phyloP scores from a whole-genome alignment of 495 filamentous ascomycete species.

The Annulohypoxylon maeteangense region DNA sequence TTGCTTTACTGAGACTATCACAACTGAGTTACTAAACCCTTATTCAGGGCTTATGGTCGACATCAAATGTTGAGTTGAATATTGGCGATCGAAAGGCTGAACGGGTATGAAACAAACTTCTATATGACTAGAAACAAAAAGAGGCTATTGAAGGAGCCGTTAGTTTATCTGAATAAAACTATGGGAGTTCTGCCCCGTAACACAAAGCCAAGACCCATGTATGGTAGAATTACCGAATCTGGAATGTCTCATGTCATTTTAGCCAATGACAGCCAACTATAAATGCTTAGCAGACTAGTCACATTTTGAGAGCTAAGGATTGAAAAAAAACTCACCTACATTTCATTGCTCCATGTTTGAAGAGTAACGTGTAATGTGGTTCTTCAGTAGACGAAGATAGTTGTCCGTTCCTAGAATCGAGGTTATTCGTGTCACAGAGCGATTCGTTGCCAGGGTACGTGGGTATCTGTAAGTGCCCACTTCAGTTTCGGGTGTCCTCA shows the following conservation, averaged over 20 bases:
- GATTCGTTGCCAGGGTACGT: neutral
- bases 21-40: too few relatives aligned
- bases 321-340: neutral
- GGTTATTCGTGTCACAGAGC: neutral
- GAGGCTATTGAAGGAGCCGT: too few relatives aligned
- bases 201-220: neutral
- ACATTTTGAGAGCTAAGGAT: neutral
- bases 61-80: too few relatives aligned
- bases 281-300: constrained; percentile 11
- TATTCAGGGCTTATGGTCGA: too few relatives aligned
- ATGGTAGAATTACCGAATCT: constrained; percentile 33
- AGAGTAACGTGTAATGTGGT: neutral
- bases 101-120: too few relatives aligned
- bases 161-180: too few relatives aligned
- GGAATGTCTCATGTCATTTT: constrained; percentile 20
- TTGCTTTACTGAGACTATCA: too few relatives aligned
- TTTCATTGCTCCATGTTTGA: neutral
- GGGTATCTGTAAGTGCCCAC: neutral
- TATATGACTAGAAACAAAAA: too few relatives aligned
- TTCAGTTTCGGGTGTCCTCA: neutral
- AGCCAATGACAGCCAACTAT: constrained; percentile 23
- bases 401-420: neutral
- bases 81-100: too few relatives aligned
- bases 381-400: neutral
- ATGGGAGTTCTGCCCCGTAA: neutral